Conservation (phyloP, 2,329 filamentous ascomycete species). For the Xylariomycetidae sp. region DNA sequence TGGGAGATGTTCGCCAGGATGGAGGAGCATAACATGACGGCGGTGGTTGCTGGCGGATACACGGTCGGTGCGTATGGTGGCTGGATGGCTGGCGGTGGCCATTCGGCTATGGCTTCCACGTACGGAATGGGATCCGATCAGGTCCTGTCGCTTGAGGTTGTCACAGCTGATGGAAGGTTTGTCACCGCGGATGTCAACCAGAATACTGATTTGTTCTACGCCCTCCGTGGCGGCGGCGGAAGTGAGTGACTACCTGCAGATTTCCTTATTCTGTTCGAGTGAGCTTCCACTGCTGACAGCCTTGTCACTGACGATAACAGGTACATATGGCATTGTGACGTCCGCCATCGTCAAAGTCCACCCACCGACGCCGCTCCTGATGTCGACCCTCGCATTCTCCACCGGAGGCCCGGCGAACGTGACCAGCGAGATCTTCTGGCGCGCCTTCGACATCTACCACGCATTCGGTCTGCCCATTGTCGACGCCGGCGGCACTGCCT, state of each 20-base stretch:
- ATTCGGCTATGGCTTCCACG: constrained; percentile 38
- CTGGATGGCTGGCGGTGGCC: constrained; percentile 48
- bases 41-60: constrained; percentile 27
- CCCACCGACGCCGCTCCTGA: constrained; percentile 15
- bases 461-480: constrained; percentile 28
- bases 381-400: constrained; percentile 17
- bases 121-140: constrained; percentile 50
- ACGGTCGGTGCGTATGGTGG: constrained; percentile 42
- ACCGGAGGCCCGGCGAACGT: constrained; percentile 7
- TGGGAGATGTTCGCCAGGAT: constrained; percentile 29
- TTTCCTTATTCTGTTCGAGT: not conserved
- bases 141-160: constrained; percentile 39
- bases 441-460: constrained; percentile 28
- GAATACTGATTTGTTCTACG: constrained; percentile 54
- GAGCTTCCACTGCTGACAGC: not conserved
- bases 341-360: constrained; percentile 26
- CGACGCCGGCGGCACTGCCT: constrained; percentile 31
- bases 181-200: constrained; percentile 39
- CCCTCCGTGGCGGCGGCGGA: constrained; percentile 47
- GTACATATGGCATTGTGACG: constrained; percentile 27
- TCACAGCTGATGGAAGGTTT: constrained; percentile 41
- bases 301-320: constrained; percentile 9
- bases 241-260: constrained; percentile 12
- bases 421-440: constrained; percentile 23
- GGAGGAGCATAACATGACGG: constrained; percentile 24